Evolutionary conservation across 371 early-diverging fungal genomes (phyloP), one percentile per base, ranked within the genome.

Genomic region (Lichtheimia hyalospora): DNA sequence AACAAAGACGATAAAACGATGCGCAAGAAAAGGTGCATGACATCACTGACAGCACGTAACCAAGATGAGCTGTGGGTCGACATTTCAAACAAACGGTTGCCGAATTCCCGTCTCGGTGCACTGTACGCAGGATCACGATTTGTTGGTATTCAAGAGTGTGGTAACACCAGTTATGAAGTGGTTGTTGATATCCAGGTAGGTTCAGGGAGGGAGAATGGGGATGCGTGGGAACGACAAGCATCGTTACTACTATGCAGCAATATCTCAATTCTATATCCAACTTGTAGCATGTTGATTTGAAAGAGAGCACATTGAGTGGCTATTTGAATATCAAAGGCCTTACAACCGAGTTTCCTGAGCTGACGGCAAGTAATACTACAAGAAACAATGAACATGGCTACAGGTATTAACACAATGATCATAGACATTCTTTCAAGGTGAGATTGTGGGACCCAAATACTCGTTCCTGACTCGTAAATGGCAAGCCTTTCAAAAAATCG

Each of bases 391-490:
- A 54, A 24, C 5, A 18, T 3, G 16, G 21, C n/a, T 40, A 16
- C 2, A 16, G 46, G 27, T 41, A 46, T 14, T n/a, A 10, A 15
- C 12, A 15, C 12, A 14, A 49, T 23, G 8, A 21, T 12, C 3
- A 28, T 49, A 69, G 60, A 92, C 92, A 1, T 92, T 84, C 66
- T 92, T 92, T 68, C 89, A 90, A 53, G 89, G 85, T 52, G 84
- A 90, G 73, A 82, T 91, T 57, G 85, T 93, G 62, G 95, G 93
- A 0, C 82, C 84, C 1, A 81, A 85, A 46, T 75, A 92, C 60
- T 79, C 86, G 10, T 94, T 94, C 59, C 70, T 90, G 48, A 94
- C 95, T 18, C 71, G 88, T 13, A 92, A 90, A 75, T 94, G 94
- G 94, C 90, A 90, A 54, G 91, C 91, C 13, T 81, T 87, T 57